Evolutionary conservation across 176 grass and related monocot species (phyloP), one percentile per base, ranked within the genome.

Genomic region (Avena sativa): DNA sequence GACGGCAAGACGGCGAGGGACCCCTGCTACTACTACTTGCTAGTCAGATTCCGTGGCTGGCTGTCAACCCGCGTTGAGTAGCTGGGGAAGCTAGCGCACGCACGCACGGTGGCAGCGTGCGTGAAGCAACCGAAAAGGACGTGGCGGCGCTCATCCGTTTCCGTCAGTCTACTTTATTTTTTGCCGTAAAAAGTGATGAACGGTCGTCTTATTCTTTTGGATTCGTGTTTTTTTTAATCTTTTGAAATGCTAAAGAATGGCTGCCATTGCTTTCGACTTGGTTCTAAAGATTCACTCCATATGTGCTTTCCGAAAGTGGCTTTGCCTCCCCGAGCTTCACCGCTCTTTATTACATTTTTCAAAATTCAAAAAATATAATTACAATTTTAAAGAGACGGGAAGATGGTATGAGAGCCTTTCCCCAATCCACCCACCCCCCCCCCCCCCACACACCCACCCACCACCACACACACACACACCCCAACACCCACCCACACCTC

Each of bases 71-170:
- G 69, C 19, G 38, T 46, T 20, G 66, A 40, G 9, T 13, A 26
- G 9, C 15, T 26, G 57, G 15, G 13, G 4, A 53, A 53, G 51
- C 14, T 53, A 60, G 57, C 40, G 40, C 40, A 7, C n/a, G 59
- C 59, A 61, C 59, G 6, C 16, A 58, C 5, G 34, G 40, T 15
- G 46, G 21, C 76, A 59, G 17, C 48, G 25, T 32, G 74, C 49
- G 49, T 76, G 48, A 76, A 79, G 53, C 11, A 55, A 76, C 50
- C 15, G 32, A 79, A 60, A 43, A 78, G 1, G 51, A 78, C 17
- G 47, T 50, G 47, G 47, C 72, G 47, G 47, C 72, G 72, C 16
- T 25, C 21, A 1, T 14, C n/a, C 71, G 13, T 73, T 23, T 40
- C 10, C 20, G 9, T 36, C 23, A 4, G 19, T 14, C 26, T 5